Percentiles rank a stretch among this genome's conserved stretches.
phyloP scores from a whole-genome alignment of 805 yeast genomes.

The Lachancea mirantina region DNA sequence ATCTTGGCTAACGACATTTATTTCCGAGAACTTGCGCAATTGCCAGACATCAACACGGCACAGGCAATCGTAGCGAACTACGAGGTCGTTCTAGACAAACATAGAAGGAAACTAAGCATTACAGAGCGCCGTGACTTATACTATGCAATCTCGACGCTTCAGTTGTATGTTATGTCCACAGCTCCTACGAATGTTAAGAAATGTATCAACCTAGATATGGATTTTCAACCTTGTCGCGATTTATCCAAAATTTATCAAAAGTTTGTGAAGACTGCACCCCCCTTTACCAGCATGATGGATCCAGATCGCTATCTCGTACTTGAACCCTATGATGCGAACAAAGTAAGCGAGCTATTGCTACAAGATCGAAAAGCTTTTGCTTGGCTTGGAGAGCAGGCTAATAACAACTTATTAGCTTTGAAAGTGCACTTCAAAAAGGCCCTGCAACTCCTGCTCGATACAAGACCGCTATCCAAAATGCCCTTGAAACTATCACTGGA shows the following conservation, averaged over 20 bases:
- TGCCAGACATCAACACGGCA: slow-evolving; percentile 23
- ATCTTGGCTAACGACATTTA: slow-evolving; percentile 16
- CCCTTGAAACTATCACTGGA: slow-evolving; percentile 12
- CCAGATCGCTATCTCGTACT: slow-evolving; percentile 36
- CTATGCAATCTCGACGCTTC: slow-evolving; percentile 32
- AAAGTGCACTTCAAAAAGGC: too few species aligned
- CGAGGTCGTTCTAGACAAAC: slow-evolving; percentile 25
- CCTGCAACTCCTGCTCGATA: too few species aligned
- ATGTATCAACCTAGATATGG: slow-evolving; percentile 76
- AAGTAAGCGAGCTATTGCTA: too few species aligned
- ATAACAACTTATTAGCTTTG: too few species aligned
- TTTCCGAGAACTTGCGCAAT: slow-evolving; percentile 17
- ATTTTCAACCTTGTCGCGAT: slow-evolving; percentile 50
- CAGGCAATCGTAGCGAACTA: slow-evolving; percentile 17
- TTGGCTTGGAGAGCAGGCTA: too few species aligned
- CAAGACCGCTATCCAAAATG: slow-evolving; percentile 10
- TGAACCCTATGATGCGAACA: slow-evolving; percentile 32
- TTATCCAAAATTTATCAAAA: slow-evolving; percentile 48
- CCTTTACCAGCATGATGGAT: slow-evolving; percentile 38
- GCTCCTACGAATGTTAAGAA: slow-evolving; percentile 50
- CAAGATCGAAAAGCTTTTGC: too few species aligned
- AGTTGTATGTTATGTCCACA: slow-evolving; percentile 45
- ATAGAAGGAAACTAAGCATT: slow-evolving; percentile 20
- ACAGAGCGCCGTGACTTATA: slow-evolving; percentile 25
- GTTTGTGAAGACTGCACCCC: slow-evolving; percentile 31